A percentile compares a stretch with the other conserved stretches of the same genome.
These are phyloP conservation scores for Globisporangium irregulare DNA, from an alignment of 352 stramenopile genomes.

Conservation along the genomic window DNA sequence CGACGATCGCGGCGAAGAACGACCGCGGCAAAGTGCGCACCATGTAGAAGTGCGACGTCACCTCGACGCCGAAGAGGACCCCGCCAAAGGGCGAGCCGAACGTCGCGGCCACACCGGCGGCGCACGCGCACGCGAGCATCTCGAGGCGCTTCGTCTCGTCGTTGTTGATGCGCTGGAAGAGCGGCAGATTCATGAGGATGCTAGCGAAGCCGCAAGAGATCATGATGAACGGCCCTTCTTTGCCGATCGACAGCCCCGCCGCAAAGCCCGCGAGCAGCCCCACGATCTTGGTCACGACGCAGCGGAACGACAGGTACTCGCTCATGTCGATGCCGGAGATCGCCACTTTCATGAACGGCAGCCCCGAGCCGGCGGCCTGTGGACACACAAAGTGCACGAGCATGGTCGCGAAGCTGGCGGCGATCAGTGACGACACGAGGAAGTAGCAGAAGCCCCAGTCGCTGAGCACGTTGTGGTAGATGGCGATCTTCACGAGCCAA, in stretches of 20 bases:
- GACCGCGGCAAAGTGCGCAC: conserved; percentile 73
- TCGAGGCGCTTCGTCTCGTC: conserved; percentile 79
- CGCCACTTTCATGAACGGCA: conserved; percentile 81
- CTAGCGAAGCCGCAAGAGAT: conserved; percentile 82
- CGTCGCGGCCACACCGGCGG: conserved; percentile 80
- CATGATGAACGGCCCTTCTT: conserved; percentile 88
- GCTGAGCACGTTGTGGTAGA: conserved; percentile 57
- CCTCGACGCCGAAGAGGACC: conserved; percentile 84
- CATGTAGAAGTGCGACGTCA: conserved; percentile 84
- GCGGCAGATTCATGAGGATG: conserved; percentile 65
- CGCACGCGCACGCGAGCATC: conserved; percentile 80
- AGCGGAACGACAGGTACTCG: conserved; percentile 64
- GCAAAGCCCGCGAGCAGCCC: conserved; percentile 57
- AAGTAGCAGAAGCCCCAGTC: conserved; percentile 61
- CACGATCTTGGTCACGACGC: conserved; percentile 71
- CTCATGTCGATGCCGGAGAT: conserved; percentile 84
- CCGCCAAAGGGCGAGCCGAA: conserved; percentile 84
- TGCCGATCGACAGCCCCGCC: conserved; percentile 74
- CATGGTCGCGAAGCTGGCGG: conserved; percentile 40
- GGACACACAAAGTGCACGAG: conserved; percentile 65
- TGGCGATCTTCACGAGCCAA: conserved; percentile 57
- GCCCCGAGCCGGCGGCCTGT: conserved; percentile 65
- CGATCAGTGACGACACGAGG: conserved; percentile 45
- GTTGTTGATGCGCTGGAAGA: conserved; percentile 72
- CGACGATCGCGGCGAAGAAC: conserved; percentile 82